Conservation (phyloP, 306 rosid species). For the Castanopsis chinensis region DNA sequence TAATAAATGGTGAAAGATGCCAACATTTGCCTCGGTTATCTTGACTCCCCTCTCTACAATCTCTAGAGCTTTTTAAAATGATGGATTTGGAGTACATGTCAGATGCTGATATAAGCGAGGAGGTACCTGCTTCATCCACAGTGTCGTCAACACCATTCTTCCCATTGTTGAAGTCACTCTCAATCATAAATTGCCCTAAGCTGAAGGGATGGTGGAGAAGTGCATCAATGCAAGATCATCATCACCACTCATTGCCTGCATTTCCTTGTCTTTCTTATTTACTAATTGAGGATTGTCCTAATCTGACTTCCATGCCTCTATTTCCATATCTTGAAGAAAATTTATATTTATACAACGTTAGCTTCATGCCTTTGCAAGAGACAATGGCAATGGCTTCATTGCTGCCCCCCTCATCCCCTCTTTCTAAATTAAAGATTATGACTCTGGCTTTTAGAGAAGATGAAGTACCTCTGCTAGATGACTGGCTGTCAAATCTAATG, state of each 20-base stretch:
- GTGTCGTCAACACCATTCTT: background rate
- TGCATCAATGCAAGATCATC: no score
- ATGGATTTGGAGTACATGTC: background rate
- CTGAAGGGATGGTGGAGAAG: constrained; percentile 15
- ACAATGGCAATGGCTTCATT: background rate
- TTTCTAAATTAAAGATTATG: background rate
- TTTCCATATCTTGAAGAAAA: background rate
- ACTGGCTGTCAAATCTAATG: background rate
- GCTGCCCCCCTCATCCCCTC: background rate
- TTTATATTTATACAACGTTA: background rate
- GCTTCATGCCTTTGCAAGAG: background rate
- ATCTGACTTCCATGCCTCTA: background rate
- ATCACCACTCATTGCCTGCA: background rate
- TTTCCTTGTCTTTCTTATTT: constrained; percentile 3
- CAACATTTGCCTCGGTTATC: background rate
- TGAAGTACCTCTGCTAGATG: background rate
- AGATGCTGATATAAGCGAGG: background rate
- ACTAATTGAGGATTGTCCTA: background rate
- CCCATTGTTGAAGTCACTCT: background rate
- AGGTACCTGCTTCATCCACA: background rate
- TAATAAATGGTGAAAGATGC: background rate
- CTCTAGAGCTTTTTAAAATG: background rate
- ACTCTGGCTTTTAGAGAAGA: no score
- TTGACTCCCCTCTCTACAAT: background rate
- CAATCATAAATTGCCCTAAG: background rate